Percentiles rank a stretch among this genome's conserved stretches.
Evolutionary conservation across 2,329 filamentous ascomycete genomes (phyloP).

Genomic region (Cytospora leucostoma): DNA sequence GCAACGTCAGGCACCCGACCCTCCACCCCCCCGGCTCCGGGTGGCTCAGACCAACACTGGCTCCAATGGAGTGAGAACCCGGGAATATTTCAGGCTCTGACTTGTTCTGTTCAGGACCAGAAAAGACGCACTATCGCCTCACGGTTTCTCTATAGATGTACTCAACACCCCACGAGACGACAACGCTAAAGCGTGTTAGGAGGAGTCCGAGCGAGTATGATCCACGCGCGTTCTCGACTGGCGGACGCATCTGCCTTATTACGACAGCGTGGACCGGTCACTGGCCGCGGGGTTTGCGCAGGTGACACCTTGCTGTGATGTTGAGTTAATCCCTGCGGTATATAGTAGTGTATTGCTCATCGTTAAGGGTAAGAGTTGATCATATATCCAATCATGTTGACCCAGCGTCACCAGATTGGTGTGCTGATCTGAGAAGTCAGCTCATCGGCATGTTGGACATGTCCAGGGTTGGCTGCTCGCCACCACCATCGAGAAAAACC

Average conservation of each 20-base stretch:
- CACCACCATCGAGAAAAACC: constrained; percentile 10
- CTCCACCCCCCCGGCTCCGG: not conserved
- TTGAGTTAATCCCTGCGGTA: constrained; percentile 9
- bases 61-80: constrained; percentile 3
- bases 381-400: constrained; percentile 14
- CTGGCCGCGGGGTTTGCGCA: constrained; percentile 1
- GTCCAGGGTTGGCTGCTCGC: not conserved
- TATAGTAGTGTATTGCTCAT: constrained; percentile 5
- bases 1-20: constrained; percentile 7
- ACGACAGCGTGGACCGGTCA: constrained; percentile 5
- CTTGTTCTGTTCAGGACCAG: not conserved
- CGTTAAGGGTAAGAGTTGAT: not conserved
- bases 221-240: constrained; percentile 1
- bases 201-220: constrained; percentile 17
- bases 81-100: not conserved
- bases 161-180: constrained; percentile 13
- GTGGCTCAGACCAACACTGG: not conserved
- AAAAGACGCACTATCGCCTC: not conserved
- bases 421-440: constrained; percentile 5
- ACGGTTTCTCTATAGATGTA: not conserved
- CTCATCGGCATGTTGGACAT: constrained; percentile 10
- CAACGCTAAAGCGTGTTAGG: not conserved
- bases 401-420: constrained; percentile 1
- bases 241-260: constrained; percentile 18
- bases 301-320: constrained; percentile 5